Base-by-base conservation (phyloP, 257 asterid species). In the Paulownia fortunei region DNA sequence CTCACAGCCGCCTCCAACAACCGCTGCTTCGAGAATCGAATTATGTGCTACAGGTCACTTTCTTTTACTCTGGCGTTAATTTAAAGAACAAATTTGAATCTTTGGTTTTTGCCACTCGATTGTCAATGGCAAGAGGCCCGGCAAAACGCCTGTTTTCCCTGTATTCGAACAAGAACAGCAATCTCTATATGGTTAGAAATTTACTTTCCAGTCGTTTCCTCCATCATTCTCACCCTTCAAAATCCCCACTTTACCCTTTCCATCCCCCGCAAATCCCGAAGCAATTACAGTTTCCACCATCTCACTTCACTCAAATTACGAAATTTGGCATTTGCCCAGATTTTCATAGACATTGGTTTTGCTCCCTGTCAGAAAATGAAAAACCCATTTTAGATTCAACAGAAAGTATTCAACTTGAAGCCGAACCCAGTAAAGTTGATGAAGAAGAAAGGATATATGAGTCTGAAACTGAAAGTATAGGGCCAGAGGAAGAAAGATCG, bases 51-150 rank as follows among this genome's bases (percentile, higher is more conserved):
- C 36, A 75, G 82, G 84, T 75, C 44, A 18, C 70, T 72, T 30
- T n/a, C 37, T 59, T 21, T 46, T 56, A 12, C 73, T 49, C 58
- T 27, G 7, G 18, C 39, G 41, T 72, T 24, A 4, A 24, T 37
- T 16, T 69, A 4, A 68, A 26, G 21, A 19, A 9, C 30, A 21
- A 55, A 51, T 69, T 59, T 67, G 5, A 34, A 21, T 24, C 15
- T 62, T 73, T 49, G 34, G 4, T 79, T 54, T 52, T 66, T 6
- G 62, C 30, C 21, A 30, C 75, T 70, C 41, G 27, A 41, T 46
- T 32, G 27, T 74, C 86, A 70, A 91, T 93, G 98, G 93, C 89
- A 8, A 88, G 87, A 87, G 84, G 86, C 76, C 60, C 87, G 46
- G 82, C 84, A 18, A 86, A 76, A 32, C 82, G 84, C 80, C 81